Base-by-base conservation (phyloP, 352 stramenopile species). In the Phytophthora niederhauseri region DNA sequence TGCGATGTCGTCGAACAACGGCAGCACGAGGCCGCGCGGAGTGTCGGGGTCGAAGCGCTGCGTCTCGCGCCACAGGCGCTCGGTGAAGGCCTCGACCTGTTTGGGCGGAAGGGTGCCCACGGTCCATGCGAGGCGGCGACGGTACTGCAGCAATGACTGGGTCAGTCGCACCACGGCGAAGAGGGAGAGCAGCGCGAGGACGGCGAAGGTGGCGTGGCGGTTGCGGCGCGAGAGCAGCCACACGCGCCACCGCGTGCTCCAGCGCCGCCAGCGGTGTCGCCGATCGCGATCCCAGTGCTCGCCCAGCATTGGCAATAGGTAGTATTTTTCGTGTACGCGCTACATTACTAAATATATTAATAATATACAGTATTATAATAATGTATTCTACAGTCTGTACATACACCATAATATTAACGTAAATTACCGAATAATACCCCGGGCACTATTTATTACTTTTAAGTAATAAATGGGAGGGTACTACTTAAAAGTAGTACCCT, bases 1-100 rank as follows among this genome's bases (percentile, higher is more conserved):
- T 24, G 78, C 78, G 53, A 87, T 81, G 43, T 74, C 80, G 43
- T 88, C 76, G 36, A 76, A 90, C 24, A 92, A 72, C 26, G 81
- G 84, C 34, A 90, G 56, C 19, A 90, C 73, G 57, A 90, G 79
- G 22, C 81, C 80, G 0, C 81, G 72, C 7, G 61, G 50, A 49
- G 34, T 57, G 9, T 57, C 30, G 6, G 15, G 11, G 48, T 71
- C 38, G 2, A 61, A 52, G 14, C 38, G 48, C 43, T 76, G 70
- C 30, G 74, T 71, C 62, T 70, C 60, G 60, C 19, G 66, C 60
- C 63, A 81, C 26, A 81, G 55, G 53, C 66, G 58, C 30, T 48
- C 43, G 24, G 54, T 57, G 64, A 81, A 78, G 15, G 67, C n/a
- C 9, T 74, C 56, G 51, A 66, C 51, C 19, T 67, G 50, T 11